Evolutionary conservation across 2,329 filamentous ascomycete species (phyloP).

Genomic region (Phaeosphaeriaceae sp.): DNA sequence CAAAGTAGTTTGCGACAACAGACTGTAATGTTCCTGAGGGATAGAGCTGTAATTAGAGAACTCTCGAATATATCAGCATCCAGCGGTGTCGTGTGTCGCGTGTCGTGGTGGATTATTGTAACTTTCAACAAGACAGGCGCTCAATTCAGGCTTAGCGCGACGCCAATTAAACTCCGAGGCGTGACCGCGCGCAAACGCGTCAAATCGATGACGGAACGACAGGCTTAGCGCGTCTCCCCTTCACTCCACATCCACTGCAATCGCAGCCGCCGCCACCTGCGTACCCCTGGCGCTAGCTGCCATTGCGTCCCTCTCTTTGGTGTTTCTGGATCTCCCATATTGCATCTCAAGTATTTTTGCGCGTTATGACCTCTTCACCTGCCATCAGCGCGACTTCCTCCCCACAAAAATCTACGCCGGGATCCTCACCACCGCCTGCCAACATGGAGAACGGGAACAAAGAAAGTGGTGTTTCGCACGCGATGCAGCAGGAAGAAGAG

Average conservation of each 20-base stretch:
- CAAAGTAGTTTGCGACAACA: neutral
- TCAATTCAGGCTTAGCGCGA: slow-evolving; percentile 11
- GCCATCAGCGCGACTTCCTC: slow-evolving; percentile 24
- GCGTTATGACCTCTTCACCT: slow-evolving; percentile 34
- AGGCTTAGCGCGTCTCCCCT: slow-evolving; percentile 32
- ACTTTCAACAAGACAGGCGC: too few species aligned
- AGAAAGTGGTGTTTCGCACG: slow-evolving; percentile 40
- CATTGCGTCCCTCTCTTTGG: neutral
- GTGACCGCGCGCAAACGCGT: slow-evolving; percentile 35
- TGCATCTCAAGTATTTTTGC: neutral
- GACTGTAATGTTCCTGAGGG: neutral
- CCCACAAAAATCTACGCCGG: slow-evolving; percentile 40
- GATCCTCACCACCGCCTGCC: slow-evolving; percentile 41
- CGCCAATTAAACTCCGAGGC: slow-evolving; percentile 15
- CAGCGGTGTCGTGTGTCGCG: too few species aligned
- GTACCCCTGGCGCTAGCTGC: slow-evolving; percentile 11
- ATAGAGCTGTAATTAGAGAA: too few species aligned
- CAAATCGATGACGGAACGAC: slow-evolving; percentile 29
- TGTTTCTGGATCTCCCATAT: slow-evolving; percentile 2
- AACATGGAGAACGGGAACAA: slow-evolving; percentile 36
- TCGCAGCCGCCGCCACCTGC: slow-evolving; percentile 7
- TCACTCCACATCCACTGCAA: slow-evolving; percentile 10
- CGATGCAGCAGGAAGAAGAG: slow-evolving; percentile 56
- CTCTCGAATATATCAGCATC: too few species aligned
- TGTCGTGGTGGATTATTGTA: too few species aligned